Conservation (phyloP, 352 stramenopile genomes). For the Albugo laibachii region DNA sequence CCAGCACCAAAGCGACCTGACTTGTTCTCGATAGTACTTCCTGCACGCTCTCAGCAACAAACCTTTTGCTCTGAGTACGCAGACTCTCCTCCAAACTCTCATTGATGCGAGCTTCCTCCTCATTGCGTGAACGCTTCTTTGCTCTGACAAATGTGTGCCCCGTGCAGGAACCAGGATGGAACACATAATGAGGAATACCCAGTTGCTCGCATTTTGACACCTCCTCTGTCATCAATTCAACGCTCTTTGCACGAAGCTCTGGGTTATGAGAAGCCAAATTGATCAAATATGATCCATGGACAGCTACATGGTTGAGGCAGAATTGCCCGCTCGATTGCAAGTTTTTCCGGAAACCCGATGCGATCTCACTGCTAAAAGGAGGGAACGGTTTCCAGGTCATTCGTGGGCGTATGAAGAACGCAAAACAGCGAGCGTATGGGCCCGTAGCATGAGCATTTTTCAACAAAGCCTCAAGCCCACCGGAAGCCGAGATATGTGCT, state of each 20-base stretch:
- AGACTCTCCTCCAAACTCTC: neutral
- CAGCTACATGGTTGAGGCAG: slow-evolving; percentile 9
- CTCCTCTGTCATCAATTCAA: slow-evolving; percentile 20
- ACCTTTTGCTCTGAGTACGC: slow-evolving; percentile 9
- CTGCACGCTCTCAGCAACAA: slow-evolving; percentile 14
- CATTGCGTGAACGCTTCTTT: neutral
- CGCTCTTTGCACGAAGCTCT: slow-evolving; percentile 13
- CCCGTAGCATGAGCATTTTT: slow-evolving; percentile 13
- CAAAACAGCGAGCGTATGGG: slow-evolving; percentile 10
- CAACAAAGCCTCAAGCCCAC: slow-evolving; percentile 15
- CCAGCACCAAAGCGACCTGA: slow-evolving; percentile 15
- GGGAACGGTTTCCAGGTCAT: slow-evolving; percentile 14
- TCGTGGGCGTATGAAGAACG: slow-evolving; percentile 20
- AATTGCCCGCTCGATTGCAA: slow-evolving; percentile 7
- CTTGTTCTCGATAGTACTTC: slow-evolving; percentile 11
- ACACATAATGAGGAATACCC: slow-evolving; percentile 18
- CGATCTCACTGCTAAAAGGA: slow-evolving; percentile 6
- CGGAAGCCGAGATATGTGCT: slow-evolving; percentile 20
- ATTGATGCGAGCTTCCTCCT: neutral
- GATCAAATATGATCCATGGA: slow-evolving; percentile 25
- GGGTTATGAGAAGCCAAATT: slow-evolving; percentile 21
- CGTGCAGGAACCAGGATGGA: slow-evolving; percentile 21
- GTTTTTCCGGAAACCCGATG: slow-evolving; percentile 8
- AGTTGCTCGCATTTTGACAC: slow-evolving; percentile 18
- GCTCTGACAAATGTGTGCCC: neutral